Conservation (phyloP, 306 rosid species). For the Spatholobus suberectus region DNA sequence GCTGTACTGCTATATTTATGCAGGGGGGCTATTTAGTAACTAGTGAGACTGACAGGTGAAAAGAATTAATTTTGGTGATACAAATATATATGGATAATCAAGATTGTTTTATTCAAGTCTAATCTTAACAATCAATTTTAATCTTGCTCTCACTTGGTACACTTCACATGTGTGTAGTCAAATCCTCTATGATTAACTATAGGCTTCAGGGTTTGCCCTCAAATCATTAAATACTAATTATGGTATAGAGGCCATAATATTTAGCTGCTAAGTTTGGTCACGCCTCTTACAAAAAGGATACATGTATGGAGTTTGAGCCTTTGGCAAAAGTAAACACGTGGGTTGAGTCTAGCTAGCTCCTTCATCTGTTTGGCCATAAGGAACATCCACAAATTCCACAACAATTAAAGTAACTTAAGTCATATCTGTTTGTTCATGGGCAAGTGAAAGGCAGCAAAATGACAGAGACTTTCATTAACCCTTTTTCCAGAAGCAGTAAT, state of each 20-base stretch:
- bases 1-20: no score
- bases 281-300: conserved; percentile 28
- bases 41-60: no score
- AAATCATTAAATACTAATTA: conserved; percentile 35
- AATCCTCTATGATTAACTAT: not conserved
- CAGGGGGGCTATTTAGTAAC: no score
- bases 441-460: not conserved
- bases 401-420: not conserved
- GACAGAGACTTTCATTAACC: conserved; percentile 16
- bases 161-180: not conserved
- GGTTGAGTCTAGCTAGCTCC: conserved; percentile 29
- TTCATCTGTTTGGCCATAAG: conserved; percentile 3
- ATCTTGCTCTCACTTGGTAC: not conserved
- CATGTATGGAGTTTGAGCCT: conserved; percentile 37
- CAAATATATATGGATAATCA: not conserved
- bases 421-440: conserved; percentile 17
- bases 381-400: conserved; percentile 15
- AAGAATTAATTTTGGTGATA: not conserved
- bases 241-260: conserved; percentile 39
- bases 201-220: not conserved
- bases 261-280: conserved; percentile 33
- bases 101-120: not conserved
- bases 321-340: conserved; percentile 38
- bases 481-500: conserved; percentile 3
- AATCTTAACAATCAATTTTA: not conserved